Conservation (phyloP, 495 filamentous ascomycete genomes). For the Cercophora newfieldiana region DNA sequence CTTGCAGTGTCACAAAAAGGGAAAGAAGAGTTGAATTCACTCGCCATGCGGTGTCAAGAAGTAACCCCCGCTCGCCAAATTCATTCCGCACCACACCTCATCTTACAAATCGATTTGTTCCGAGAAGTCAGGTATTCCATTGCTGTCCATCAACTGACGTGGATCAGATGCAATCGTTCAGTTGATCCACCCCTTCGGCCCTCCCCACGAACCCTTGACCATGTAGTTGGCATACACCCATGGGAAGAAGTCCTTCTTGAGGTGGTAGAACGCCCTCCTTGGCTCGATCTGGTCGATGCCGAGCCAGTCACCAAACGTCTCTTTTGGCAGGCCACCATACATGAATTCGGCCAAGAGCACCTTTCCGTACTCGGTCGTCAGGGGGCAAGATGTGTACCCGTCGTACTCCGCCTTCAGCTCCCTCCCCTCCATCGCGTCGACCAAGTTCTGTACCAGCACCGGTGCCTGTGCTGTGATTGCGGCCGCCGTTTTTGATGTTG, state of each 20-base stretch:
- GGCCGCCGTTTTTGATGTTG: constrained; percentile 68
- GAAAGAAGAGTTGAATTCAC: not conserved
- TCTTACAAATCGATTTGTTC: not conserved
- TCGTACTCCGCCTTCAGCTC: constrained; percentile 55
- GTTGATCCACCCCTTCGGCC: constrained; percentile 54
- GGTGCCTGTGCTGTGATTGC: constrained; percentile 65
- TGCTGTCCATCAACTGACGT: not conserved
- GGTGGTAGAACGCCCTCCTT: constrained; percentile 57
- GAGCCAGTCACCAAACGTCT: constrained; percentile 60
- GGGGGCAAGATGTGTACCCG: constrained; percentile 69
- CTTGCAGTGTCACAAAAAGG: not conserved
- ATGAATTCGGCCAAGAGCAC: constrained; percentile 72
- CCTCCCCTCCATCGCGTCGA: constrained; percentile 56
- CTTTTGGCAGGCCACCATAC: constrained; percentile 69
- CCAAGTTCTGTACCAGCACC: constrained; percentile 58
- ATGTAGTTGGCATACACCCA: constrained; percentile 62
- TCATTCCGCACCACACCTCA: not conserved
- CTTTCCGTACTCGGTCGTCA: constrained; percentile 66
- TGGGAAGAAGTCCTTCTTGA: constrained; percentile 74
- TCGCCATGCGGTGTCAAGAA: not conserved
- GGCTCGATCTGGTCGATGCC: constrained; percentile 60
- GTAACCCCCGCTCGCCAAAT: not conserved
- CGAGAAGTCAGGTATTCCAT: not conserved
- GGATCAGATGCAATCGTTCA: not conserved
- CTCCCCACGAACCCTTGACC: constrained; percentile 64